These are phyloP conservation scores for Phalaenopsis equestris DNA, from an alignment of 106 monocot species.

Conservation along the genomic window DNA sequence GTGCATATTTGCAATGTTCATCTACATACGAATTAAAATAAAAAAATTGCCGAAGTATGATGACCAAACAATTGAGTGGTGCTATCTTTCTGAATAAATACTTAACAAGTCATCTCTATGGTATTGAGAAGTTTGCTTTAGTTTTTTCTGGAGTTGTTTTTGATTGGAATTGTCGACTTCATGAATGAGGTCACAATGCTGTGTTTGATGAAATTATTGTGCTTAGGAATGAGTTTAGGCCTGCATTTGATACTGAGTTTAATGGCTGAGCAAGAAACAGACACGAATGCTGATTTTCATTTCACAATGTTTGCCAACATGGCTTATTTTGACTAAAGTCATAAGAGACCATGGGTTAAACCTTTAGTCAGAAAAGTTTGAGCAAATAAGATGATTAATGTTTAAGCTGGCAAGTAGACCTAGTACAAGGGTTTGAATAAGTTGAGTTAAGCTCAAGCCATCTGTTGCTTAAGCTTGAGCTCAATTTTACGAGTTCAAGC, in stretches of 20 bases:
- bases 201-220: neutral
- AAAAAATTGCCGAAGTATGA: neutral
- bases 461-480: too few species aligned
- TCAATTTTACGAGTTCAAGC: too few species aligned
- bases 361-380: too few species aligned
- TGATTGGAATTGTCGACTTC: neutral
- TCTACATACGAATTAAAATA: neutral
- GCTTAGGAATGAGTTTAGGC: neutral
- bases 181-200: neutral
- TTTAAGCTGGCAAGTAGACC: too few species aligned
- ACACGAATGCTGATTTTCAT: too few species aligned
- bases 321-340: too few species aligned
- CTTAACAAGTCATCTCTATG: neutral
- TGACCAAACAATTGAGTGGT: neutral
- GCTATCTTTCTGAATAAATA: neutral
- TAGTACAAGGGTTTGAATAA: too few species aligned
- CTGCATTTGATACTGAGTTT: neutral
- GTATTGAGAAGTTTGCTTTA: neutral
- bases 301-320: too few species aligned
- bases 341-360: too few species aligned
- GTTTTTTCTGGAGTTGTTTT: neutral
- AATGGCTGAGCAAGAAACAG: too few species aligned
- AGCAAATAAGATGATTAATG: too few species aligned
- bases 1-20: neutral
- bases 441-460: too few species aligned